phyloP scores from a whole-genome alignment of 148 eudicot species.

The Vaccinium vitisidaea region DNA sequence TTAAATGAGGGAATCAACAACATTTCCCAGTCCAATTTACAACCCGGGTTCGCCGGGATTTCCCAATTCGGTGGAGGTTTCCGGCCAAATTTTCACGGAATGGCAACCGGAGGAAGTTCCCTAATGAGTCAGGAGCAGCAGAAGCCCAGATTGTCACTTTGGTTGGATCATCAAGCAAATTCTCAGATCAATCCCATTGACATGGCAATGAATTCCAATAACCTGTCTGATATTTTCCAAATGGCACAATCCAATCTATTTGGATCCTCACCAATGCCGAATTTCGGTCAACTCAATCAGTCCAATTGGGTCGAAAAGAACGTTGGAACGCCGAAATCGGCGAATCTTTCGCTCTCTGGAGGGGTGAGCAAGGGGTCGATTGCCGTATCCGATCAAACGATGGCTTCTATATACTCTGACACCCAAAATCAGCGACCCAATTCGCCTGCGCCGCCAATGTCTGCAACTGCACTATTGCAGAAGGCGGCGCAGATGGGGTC shows the following conservation, averaged over 20 bases:
- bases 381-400: slow-evolving; percentile 24
- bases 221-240: slow-evolving; percentile 49
- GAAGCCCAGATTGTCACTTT: slow-evolving; percentile 40
- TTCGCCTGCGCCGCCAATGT: slow-evolving; percentile 55
- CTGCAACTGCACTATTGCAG: slow-evolving; percentile 88
- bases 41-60: slow-evolving; percentile 24
- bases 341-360: slow-evolving; percentile 47
- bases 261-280: slow-evolving; percentile 40
- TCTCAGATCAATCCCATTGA: slow-evolving; percentile 9
- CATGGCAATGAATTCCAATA: slow-evolving; percentile 22
- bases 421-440: slow-evolving; percentile 23
- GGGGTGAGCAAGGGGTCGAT: slow-evolving; percentile 28
- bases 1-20: slow-evolving; percentile 20
- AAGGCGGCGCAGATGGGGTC: slow-evolving; percentile 94
- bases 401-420: slow-evolving; percentile 33
- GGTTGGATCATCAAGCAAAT: slow-evolving; percentile 44
- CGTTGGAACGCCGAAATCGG: slow-evolving; percentile 9
- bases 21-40: slow-evolving; percentile 31
- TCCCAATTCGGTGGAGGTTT: slow-evolving; percentile 36
- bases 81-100: slow-evolving; percentile 33
- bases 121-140: slow-evolving; percentile 27
- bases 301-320: slow-evolving; percentile 21
- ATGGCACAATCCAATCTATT: slow-evolving; percentile 41
- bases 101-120: slow-evolving; percentile 30
- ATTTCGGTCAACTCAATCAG: slow-evolving; percentile 34